Percentiles rank a stretch among this genome's conserved stretches.
Evolutionary conservation across 441 rosid genomes (phyloP).

Genomic region (Croton setiger): DNA sequence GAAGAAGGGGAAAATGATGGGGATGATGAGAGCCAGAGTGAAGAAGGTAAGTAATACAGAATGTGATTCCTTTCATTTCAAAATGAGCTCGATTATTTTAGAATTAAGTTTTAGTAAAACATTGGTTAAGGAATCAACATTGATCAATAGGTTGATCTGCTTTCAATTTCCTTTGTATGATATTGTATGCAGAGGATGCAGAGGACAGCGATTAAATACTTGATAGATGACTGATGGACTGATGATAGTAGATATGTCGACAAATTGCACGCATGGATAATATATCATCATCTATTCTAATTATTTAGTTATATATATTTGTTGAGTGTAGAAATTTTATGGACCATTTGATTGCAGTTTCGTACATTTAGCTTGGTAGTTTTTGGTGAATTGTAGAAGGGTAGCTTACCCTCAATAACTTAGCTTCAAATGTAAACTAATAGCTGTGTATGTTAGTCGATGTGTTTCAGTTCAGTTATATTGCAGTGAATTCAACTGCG

Average conservation of each 20-base stretch:
- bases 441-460: conserved; percentile 11
- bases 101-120: neutral
- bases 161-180: neutral
- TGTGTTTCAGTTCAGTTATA: neutral
- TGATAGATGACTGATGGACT: conserved; percentile 7
- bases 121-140: neutral
- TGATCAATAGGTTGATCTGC: neutral
- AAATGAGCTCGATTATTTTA: conserved; percentile 2
- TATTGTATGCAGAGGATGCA: conserved; percentile 34
- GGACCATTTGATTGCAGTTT: conserved; percentile 16
- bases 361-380: conserved; percentile 8
- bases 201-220: conserved; percentile 43
- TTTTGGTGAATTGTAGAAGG: conserved; percentile 1
- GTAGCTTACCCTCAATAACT: neutral
- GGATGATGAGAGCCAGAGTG: conserved; percentile 44
- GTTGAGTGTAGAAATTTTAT: conserved; percentile 15
- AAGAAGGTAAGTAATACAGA: conserved; percentile 41
- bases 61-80: conserved; percentile 8
- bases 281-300: conserved; percentile 10
- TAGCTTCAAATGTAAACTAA: conserved; percentile 8
- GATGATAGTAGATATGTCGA: conserved; percentile 20
- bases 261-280: conserved; percentile 18
- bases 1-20: conserved; percentile 30
- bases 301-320: neutral
- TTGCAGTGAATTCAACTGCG: neutral